phyloP scores from a whole-genome alignment of 345 rosid species.

The Draba incana region DNA sequence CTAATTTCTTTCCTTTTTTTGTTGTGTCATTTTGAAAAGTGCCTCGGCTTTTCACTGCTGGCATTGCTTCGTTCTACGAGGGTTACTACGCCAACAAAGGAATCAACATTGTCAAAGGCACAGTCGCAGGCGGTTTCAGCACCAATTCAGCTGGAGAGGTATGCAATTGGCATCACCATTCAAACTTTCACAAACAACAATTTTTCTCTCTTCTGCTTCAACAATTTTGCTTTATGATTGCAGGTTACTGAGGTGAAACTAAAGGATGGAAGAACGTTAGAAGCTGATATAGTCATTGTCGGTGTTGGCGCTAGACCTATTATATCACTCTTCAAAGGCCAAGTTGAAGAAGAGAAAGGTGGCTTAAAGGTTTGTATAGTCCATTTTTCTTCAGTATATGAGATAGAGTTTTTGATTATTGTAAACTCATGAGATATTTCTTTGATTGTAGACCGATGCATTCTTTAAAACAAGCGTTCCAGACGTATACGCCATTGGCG shows the following conservation, averaged over 20 bases:
- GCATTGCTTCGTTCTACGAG: constrained; percentile 85
- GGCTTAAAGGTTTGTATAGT: constrained; percentile 65
- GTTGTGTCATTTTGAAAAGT: constrained; percentile 67
- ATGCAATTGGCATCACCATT: not conserved
- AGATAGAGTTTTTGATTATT: not conserved
- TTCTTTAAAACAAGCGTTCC: constrained; percentile 47
- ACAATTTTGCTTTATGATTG: constrained; percentile 11
- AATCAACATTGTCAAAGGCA: constrained; percentile 73
- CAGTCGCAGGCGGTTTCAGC: constrained; percentile 79
- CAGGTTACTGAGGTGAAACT: constrained; percentile 68
- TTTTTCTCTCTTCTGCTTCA: not conserved
- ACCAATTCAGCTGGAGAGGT: constrained; percentile 78
- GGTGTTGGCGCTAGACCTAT: constrained; percentile 97
- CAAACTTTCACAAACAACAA: constrained; percentile 12
- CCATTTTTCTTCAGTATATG: not conserved
- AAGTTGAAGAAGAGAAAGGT: constrained; percentile 90
- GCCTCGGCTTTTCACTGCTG: constrained; percentile 93
- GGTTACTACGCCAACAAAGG: constrained; percentile 78
- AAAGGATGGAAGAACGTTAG: constrained; percentile 83
- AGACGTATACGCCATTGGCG: constrained; percentile 92
- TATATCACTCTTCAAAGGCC: constrained; percentile 75
- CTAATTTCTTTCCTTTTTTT: constrained; percentile 30
- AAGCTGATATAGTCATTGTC: constrained; percentile 90
- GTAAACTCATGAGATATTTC: constrained; percentile 10
- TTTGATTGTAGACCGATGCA: constrained; percentile 39